These are phyloP conservation scores for Cladophialophora bantiana DNA, from an alignment of 2,329 filamentous ascomycete genomes.

Conservation along the genomic window DNA sequence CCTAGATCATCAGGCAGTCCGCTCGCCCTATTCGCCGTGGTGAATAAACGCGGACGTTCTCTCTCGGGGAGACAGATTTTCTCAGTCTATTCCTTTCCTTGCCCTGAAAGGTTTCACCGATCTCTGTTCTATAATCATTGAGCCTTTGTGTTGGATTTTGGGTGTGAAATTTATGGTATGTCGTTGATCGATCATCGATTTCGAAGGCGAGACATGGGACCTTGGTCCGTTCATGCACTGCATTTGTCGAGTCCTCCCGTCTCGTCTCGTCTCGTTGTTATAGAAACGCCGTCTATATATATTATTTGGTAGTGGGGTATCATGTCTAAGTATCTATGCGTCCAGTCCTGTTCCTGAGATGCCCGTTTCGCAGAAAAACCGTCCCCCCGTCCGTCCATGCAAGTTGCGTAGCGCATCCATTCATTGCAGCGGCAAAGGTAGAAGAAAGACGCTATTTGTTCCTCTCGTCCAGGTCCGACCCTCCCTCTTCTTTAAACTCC, in stretches of 20 bases:
- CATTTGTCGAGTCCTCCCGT: neutral
- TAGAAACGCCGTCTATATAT: slow-evolving; percentile 6
- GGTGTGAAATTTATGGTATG: too few relatives aligned
- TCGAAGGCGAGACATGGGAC: too few relatives aligned
- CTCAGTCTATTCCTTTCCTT: neutral
- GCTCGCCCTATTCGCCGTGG: slow-evolving; percentile 28
- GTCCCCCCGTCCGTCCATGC: neutral
- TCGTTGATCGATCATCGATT: neutral
- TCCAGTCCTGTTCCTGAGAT: neutral
- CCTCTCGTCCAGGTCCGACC: too few relatives aligned
- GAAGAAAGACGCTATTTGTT: too few relatives aligned
- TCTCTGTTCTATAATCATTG: too few relatives aligned
- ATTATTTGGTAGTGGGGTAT: slow-evolving; percentile 14
- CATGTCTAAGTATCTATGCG: slow-evolving; percentile 14
- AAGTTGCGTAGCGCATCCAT: neutral
- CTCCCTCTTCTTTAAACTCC: too few relatives aligned
- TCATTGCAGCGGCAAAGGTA: neutral
- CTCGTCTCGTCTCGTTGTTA: neutral
- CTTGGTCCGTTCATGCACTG: too few relatives aligned
- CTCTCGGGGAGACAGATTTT: slow-evolving; percentile 36
- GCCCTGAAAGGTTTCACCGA: too few relatives aligned
- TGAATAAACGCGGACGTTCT: slow-evolving; percentile 39
- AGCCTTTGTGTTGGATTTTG: too few relatives aligned
- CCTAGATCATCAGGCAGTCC: slow-evolving; percentile 43
- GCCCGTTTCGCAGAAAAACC: neutral